Evolutionary conservation across 2,329 filamentous ascomycete genomes (phyloP).

Genomic region (Talaromyces sp.): DNA sequence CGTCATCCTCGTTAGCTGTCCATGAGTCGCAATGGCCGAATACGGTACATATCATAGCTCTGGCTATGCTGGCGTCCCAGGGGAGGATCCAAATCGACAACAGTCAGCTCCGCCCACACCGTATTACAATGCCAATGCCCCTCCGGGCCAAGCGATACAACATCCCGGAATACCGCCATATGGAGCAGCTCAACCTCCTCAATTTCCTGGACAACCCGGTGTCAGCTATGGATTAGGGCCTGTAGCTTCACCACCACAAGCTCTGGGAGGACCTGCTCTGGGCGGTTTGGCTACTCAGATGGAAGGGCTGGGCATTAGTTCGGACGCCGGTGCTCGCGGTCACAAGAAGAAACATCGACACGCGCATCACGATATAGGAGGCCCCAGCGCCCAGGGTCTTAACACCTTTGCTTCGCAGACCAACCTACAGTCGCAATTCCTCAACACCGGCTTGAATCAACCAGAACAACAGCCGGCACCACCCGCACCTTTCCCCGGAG

Average conservation of each 20-base stretch:
- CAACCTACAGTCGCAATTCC: constrained; percentile 56
- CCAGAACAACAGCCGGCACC: constrained; percentile 33
- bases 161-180: constrained; percentile 36
- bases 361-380: constrained; percentile 82
- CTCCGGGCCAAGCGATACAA: constrained; percentile 31
- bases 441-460: constrained; percentile 54
- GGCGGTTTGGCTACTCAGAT: constrained; percentile 61
- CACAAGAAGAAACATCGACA: constrained; percentile 91
- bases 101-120: constrained; percentile 50
- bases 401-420: constrained; percentile 23
- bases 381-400: constrained; percentile 58
- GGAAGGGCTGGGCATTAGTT: constrained; percentile 68
- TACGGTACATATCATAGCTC: constrained; percentile 41
- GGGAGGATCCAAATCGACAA: constrained; percentile 55
- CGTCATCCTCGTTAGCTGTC: constrained; percentile 21
- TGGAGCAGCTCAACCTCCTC: constrained; percentile 29
- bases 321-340: constrained; percentile 45
- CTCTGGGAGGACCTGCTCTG: constrained; percentile 33
- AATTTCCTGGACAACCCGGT: constrained; percentile 26
- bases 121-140: constrained; percentile 50
- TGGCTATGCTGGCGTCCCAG: constrained; percentile 33
- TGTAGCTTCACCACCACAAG: constrained; percentile 24
- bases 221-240: constrained; percentile 29
- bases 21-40: constrained; percentile 42
- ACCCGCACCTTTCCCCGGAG: constrained; percentile 24